phyloP scores from a whole-genome alignment of 2,329 filamentous ascomycete species.

The Stenocarpella maydis region DNA sequence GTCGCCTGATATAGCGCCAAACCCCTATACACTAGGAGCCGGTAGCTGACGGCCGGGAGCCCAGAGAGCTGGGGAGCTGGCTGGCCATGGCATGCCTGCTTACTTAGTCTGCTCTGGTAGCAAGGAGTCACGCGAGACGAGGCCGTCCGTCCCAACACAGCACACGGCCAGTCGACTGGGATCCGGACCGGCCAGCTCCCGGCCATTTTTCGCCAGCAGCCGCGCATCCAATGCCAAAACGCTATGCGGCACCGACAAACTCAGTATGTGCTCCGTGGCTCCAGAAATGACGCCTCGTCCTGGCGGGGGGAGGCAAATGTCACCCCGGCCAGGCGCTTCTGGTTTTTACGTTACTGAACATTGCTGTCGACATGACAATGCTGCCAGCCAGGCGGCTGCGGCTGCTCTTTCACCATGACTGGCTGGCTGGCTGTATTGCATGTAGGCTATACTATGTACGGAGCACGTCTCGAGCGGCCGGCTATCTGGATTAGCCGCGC shows the following conservation, averaged over 20 bases:
- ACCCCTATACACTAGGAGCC: no score
- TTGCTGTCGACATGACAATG: background rate
- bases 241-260: constrained; percentile 15
- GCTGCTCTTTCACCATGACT: background rate
- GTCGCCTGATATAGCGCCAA: constrained; percentile 10
- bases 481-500: constrained; percentile 5
- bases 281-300: constrained; percentile 9
- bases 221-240: background rate
- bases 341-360: background rate
- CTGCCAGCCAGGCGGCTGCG: background rate
- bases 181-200: constrained; percentile 20
- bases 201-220: background rate
- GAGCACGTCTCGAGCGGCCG: background rate
- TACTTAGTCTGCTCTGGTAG: no score
- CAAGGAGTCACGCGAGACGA: constrained; percentile 1
- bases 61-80: background rate
- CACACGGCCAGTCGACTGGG: background rate
- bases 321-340: background rate
- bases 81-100: no score
- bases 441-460: no score
- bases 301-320: background rate
- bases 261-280: constrained; percentile 25
- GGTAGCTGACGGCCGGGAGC: no score
- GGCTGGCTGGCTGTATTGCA: no score
- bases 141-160: constrained; percentile 18